Evolutionary conservation across 345 rosid genomes (phyloP), one percentile per base, ranked within the genome.

Genomic region (Populus davidiana): DNA sequence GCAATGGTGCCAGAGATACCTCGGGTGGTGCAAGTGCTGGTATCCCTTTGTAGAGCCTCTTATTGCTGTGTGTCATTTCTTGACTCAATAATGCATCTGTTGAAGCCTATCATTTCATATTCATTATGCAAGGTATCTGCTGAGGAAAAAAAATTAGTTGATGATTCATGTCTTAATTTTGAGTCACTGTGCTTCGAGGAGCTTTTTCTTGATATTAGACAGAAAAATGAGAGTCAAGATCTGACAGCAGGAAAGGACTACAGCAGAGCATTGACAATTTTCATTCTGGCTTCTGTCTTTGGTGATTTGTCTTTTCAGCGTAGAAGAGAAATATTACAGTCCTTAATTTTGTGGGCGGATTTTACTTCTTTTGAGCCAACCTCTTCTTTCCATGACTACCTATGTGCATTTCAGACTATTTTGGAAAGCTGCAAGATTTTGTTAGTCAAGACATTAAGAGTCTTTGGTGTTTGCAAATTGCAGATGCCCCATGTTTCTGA

Each of bases 1-100:
- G 91, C 92, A 27, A 85, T 92, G 90, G 93, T 91, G 52, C 91
- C 92, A 50, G 97, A 92, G 88, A 86, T 88, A 72, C 97, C 95
- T 49, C 90, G 90, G 82, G 79, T 91, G 75, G 93, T 91, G 80
- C 92, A 88, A 81, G 87, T 92, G 65, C 75, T 91, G 85, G 86
- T 83, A 54, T 91, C 92, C 63, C 90, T 92, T 59, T 91, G 91
- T 70, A 81, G 76, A 81, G 84, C 88, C 73, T 82, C 92, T 47
- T 90, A 91, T 75, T 90, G 91, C 67, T 92, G 91, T 64, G 90
- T 91, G 71, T 74, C 88, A 49, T 89, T 92, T 84, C 93, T 92
- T 71, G 86, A 84, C 47, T 92, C 92, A 49, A 36, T 90, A 64
- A 75, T 92, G 78, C 75, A 43, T 59, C 69, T 91, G 70, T 80